Evolutionary conservation across 177 flowering plant species (phyloP), one percentile per base, ranked within the genome.

Genomic region (Vitis hybrid): DNA sequence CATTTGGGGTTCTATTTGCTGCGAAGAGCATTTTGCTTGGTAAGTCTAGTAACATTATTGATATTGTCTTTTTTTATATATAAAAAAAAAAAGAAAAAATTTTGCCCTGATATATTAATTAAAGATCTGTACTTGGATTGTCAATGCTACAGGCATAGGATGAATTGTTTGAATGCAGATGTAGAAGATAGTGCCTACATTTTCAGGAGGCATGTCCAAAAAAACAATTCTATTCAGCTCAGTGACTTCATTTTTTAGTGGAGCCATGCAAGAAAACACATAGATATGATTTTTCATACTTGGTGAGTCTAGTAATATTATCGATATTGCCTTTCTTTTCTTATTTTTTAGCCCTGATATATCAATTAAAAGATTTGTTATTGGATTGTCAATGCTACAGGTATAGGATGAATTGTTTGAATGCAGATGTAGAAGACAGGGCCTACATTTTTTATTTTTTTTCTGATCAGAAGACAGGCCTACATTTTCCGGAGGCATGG

Each of bases 1-100:
- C 7, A 88, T 94, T 52, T 75, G 81, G 83, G 87, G 88, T 55
- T 91, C 98, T 60, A 92, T 94, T 57, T 92, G 93, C 82, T 94
- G 98, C 40, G 95, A 92, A 66, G 97, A 94, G 55, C 98, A 94
- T 80, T 94, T 94, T 79, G 79, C 80, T 54, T 92, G 97, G 98
- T 90, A 67, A 67, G 74, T 50, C 50, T 35, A 6, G 6, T 5
- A 17, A 13, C 8, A 50, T 63, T 57, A 10, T 13, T 46, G 7
- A 54, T 48, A 14, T 52, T 21, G 1, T 52, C 27, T 24, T 24
- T 24, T 24, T 35, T 35, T 21, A 1, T 21, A 1, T 1, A 1
- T 1, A 19, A 32, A 32, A 32, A 18, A 32, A 35, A 35, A 6
- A 35, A 35, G 1, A 35, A 6, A 35, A 35, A 35, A 35, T 0